phyloP scores from a whole-genome alignment of 345 rosid species.

The Streptanthus diversifolius region DNA sequence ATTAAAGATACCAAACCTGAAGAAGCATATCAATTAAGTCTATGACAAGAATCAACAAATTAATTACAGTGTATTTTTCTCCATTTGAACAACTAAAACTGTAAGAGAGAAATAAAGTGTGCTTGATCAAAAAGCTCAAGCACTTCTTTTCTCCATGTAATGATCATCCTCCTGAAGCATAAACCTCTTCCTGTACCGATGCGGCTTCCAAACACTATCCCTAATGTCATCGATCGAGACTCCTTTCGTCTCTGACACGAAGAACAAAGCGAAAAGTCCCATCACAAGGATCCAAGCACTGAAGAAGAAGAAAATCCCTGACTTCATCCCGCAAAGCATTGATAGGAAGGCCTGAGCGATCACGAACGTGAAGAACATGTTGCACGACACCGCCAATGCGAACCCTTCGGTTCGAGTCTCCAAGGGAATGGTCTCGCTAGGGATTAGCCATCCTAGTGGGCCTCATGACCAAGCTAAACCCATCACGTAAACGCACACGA shows the following conservation, averaged over 20 bases:
- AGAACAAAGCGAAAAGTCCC: conserved; percentile 48
- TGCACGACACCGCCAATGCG: conserved; percentile 56
- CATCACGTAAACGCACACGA: conserved; percentile 57
- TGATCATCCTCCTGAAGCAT: conserved; percentile 30
- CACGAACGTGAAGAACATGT: conserved; percentile 81
- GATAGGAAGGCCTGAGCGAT: conserved; percentile 78
- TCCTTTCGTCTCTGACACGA: conserved; percentile 58
- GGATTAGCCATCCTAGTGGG: conserved; percentile 76
- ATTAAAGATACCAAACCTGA: background rate
- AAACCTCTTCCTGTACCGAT: conserved; percentile 40
- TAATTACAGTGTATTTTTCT: background rate
- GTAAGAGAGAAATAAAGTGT: background rate
- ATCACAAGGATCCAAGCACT: conserved; percentile 59
- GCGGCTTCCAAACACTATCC: conserved; percentile 46
- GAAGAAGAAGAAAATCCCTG: conserved; percentile 59
- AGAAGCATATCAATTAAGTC: background rate
- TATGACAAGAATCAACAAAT: conserved; percentile 13
- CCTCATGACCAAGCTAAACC: conserved; percentile 90
- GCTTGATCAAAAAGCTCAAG: conserved; percentile 5
- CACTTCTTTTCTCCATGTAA: conserved; percentile 22
- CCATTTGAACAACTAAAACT: background rate
- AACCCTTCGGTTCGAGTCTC: conserved; percentile 64
- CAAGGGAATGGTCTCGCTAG: conserved; percentile 65
- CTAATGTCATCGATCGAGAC: conserved; percentile 50
- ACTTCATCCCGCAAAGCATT: conserved; percentile 48